Percentiles rank a stretch among this genome's conserved stretches.
Evolutionary conservation across 2,329 filamentous ascomycete genomes (phyloP).

Genomic region (Sporothrix mexicana): DNA sequence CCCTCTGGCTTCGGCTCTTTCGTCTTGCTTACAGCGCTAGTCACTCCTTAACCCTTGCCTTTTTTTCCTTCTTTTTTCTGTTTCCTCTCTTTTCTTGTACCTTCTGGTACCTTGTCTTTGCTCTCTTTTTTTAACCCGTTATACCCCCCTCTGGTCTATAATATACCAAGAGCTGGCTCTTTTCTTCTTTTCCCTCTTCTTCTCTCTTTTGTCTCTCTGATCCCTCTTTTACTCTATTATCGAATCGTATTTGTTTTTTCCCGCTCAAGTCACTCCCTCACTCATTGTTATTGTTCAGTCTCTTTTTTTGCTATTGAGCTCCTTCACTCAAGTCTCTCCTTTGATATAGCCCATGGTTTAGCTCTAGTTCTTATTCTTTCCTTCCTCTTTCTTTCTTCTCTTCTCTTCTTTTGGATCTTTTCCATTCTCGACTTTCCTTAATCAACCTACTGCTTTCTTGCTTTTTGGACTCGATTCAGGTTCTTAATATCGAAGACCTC

Average conservation of each 20-base stretch:
- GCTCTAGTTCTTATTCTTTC: conserved; percentile 45
- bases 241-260: conserved; percentile 17
- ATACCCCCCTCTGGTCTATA: conserved; percentile 53
- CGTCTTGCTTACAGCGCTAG: conserved; percentile 46
- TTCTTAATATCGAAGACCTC: conserved; percentile 51
- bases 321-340: conserved; percentile 1
- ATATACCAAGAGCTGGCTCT: conserved; percentile 63
- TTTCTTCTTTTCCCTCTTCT: conserved; percentile 37
- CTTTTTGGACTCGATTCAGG: conserved; percentile 32
- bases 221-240: conserved; percentile 32
- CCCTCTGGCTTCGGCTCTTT: conserved; percentile 31
- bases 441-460: no score
- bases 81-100: not conserved
- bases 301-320: not conserved
- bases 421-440: conserved; percentile 44
- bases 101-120: not conserved
- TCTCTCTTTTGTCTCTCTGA: conserved; percentile 19
- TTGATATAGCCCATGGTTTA: conserved; percentile 46
- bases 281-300: not conserved
- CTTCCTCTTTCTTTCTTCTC: conserved; percentile 47
- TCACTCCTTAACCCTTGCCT: conserved; percentile 58
- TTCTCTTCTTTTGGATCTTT: conserved; percentile 9
- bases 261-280: conserved; percentile 29
- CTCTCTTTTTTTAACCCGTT: conserved; percentile 40
- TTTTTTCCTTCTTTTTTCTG: conserved; percentile 40